These are phyloP conservation scores for Colletotrichum cereale DNA, from an alignment of 2,329 filamentous ascomycete species.

Conservation along the genomic window DNA sequence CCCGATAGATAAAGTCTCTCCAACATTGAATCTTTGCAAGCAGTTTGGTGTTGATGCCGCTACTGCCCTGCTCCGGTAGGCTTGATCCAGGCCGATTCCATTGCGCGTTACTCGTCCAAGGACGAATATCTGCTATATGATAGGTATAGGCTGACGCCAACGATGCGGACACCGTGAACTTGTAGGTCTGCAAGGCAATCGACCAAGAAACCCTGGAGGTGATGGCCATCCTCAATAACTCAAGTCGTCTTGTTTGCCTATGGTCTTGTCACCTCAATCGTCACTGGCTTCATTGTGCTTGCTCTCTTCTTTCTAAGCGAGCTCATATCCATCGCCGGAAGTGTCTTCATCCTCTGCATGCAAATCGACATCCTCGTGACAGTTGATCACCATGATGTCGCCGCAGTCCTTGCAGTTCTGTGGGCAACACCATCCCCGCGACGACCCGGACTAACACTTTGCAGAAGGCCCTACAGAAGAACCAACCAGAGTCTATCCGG, in stretches of 20 bases:
- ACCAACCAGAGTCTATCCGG: conserved; percentile 61
- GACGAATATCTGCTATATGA: background rate
- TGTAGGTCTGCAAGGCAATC: background rate
- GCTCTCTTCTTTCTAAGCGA: conserved; percentile 69
- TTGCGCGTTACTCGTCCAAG: background rate
- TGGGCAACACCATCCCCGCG: conserved; percentile 59
- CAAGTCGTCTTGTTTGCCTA: conserved; percentile 65
- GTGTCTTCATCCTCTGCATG: conserved; percentile 54
- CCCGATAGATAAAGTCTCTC: too few species aligned
- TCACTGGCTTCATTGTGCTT: conserved; percentile 71
- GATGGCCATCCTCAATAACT: background rate
- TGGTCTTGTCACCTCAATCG: conserved; percentile 70
- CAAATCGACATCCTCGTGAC: conserved; percentile 71
- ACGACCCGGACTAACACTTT: conserved; percentile 60
- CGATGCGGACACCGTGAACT: background rate
- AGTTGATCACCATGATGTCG: conserved; percentile 66
- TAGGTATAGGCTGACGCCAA: background rate
- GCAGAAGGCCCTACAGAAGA: conserved; percentile 57
- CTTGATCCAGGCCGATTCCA: background rate
- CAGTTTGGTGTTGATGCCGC: too few species aligned
- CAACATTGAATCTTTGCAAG: too few species aligned
- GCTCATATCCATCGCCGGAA: conserved; percentile 57
- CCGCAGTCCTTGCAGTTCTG: conserved; percentile 61
- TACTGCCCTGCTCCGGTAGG: too few species aligned
- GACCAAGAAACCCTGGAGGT: background rate